Evolutionary conservation across 2,329 filamentous ascomycete species (phyloP).

Genomic region (Penicillium occitanis): DNA sequence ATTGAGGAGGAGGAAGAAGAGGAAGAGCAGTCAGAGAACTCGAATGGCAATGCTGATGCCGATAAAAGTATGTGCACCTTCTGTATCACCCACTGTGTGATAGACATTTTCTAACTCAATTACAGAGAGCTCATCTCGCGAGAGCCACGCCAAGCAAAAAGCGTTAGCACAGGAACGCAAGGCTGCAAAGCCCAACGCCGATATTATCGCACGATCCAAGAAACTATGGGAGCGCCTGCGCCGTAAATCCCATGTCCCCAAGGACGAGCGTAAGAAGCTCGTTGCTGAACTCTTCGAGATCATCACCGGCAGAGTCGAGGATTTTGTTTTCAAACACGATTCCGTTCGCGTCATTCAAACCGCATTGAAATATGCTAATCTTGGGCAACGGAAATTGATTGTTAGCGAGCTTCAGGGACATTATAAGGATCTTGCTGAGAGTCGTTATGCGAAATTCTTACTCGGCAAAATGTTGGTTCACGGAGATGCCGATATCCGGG

Average conservation of each 20-base stretch:
- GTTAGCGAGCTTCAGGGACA: constrained; percentile 81
- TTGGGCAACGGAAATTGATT: constrained; percentile 81
- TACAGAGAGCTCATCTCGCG: constrained; percentile 69
- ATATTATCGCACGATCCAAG: constrained; percentile 84
- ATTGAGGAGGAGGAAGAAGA: constrained; percentile 22
- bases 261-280: constrained; percentile 81
- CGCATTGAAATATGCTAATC: constrained; percentile 89
- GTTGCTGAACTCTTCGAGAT: constrained; percentile 89
- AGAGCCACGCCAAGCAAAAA: constrained; percentile 92
- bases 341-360: constrained; percentile 96
- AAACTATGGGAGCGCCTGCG: constrained; percentile 95
- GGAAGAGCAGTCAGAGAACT: constrained; percentile 24
- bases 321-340: constrained; percentile 98
- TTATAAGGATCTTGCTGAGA: constrained; percentile 83
- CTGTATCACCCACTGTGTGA: not conserved
- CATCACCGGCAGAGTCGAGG: constrained; percentile 85
- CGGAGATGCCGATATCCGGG: constrained; percentile 80
- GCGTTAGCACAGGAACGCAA: constrained; percentile 84
- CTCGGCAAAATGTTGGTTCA: constrained; percentile 95
- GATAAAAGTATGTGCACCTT: constrained; percentile 15
- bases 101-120: constrained; percentile 4
- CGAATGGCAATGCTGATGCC: constrained; percentile 11
- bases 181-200: constrained; percentile 87
- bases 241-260: constrained; percentile 87
- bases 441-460: constrained; percentile 95